A percentile compares a stretch with the other conserved stretches of the same genome.
Evolutionary conservation across 495 filamentous ascomycete genomes (phyloP).

Genomic region (Neurospora sp.): DNA sequence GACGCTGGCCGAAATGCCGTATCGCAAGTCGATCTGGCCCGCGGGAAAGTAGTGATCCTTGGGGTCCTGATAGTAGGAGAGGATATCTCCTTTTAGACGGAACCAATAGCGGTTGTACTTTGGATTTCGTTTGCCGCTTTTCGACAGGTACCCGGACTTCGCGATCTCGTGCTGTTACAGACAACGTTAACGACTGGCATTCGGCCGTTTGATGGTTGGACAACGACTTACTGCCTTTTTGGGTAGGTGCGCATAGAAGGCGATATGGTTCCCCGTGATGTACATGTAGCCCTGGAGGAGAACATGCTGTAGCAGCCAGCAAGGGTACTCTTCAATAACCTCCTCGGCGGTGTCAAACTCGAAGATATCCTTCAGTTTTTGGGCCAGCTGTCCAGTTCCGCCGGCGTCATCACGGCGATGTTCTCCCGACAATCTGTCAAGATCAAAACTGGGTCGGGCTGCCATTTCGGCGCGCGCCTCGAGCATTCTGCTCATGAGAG

Average conservation of each 20-base stretch:
- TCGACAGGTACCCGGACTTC: constrained; percentile 83
- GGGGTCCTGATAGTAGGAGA: constrained; percentile 84
- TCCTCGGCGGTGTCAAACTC: constrained; percentile 73
- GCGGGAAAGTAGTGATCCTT: constrained; percentile 85
- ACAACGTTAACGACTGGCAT: constrained; percentile 17
- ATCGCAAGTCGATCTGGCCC: constrained; percentile 85
- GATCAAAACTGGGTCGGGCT: constrained; percentile 42
- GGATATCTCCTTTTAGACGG: constrained; percentile 83
- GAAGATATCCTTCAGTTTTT: constrained; percentile 79
- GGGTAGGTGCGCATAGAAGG: constrained; percentile 93
- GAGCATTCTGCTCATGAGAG: constrained; percentile 72
- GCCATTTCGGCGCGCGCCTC: constrained; percentile 65
- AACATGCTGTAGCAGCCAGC: constrained; percentile 87
- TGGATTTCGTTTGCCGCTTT: constrained; percentile 82
- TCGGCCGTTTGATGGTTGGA: neutral
- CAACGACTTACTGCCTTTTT: constrained; percentile 61
- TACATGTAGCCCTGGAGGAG: constrained; percentile 95
- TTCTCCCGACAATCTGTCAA: constrained; percentile 31
- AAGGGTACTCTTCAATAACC: constrained; percentile 87
- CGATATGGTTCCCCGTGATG: constrained; percentile 86
- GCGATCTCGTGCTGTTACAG: constrained; percentile 53
- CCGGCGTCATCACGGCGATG: constrained; percentile 19
- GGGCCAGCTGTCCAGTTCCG: constrained; percentile 45
- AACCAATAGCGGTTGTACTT: constrained; percentile 96
- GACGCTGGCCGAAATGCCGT: constrained; percentile 77